Percentiles rank a stretch among this genome's conserved stretches.
phyloP scores from a whole-genome alignment of 1,284 basidiomycete species.

The Pascua sp. region DNA sequence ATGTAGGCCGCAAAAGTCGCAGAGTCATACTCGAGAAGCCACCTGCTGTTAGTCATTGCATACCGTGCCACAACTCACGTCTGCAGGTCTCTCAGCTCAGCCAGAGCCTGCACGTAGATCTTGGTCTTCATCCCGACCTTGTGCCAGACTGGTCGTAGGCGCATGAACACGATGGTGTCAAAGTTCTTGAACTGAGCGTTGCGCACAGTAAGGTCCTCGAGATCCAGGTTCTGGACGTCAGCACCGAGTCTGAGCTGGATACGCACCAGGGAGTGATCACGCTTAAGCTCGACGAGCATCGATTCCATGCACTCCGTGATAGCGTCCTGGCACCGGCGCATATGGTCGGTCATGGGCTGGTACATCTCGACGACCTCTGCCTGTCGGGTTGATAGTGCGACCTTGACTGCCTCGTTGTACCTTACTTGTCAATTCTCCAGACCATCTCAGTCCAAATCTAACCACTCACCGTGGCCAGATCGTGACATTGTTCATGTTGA shows the following conservation, averaged over 20 bases:
- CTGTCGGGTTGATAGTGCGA: slow-evolving; percentile 70
- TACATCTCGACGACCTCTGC: slow-evolving; percentile 92
- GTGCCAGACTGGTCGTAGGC: slow-evolving; percentile 94
- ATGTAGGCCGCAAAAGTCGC: slow-evolving; percentile 88
- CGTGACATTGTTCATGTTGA: slow-evolving; percentile 80
- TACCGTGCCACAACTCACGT: slow-evolving; percentile 55
- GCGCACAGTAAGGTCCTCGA: slow-evolving; percentile 89
- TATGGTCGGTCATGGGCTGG: slow-evolving; percentile 76
- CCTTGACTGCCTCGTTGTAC: slow-evolving; percentile 83
- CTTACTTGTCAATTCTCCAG: slow-evolving; percentile 49
- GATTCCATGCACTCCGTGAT: slow-evolving; percentile 93
- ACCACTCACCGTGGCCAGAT: slow-evolving; percentile 77
- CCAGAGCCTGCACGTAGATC: slow-evolving; percentile 83
- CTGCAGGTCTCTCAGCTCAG: slow-evolving; percentile 77
- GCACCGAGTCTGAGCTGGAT: neutral
- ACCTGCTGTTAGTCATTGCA: slow-evolving; percentile 54
- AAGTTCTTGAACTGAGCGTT: slow-evolving; percentile 94
- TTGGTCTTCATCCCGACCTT: slow-evolving; percentile 89
- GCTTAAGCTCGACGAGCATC: slow-evolving; percentile 85
- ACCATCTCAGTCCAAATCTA: neutral
- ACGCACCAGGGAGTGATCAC: slow-evolving; percentile 74
- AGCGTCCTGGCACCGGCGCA: slow-evolving; percentile 86
- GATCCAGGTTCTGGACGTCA: slow-evolving; percentile 64
- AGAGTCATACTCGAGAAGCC: slow-evolving; percentile 85
- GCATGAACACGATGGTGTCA: slow-evolving; percentile 80